A percentile compares a stretch with the other conserved stretches of the same genome.
These are phyloP conservation scores for Phoma sp. DNA, from an alignment of 2,329 filamentous ascomycete species.

Conservation along the genomic window DNA sequence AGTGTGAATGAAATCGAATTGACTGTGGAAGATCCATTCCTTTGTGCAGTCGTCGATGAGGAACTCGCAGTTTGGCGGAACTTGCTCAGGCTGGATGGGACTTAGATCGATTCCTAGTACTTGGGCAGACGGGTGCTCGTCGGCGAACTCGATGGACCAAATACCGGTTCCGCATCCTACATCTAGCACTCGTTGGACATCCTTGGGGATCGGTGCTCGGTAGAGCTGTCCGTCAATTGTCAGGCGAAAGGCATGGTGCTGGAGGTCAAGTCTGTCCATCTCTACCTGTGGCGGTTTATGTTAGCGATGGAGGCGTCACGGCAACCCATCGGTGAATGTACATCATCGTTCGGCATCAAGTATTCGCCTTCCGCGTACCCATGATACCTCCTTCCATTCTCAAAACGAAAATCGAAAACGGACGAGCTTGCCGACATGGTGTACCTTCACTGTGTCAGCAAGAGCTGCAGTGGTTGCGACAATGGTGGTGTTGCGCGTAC, in stretches of 20 bases:
- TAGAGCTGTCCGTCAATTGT: constrained; percentile 41
- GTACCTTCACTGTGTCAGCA: constrained; percentile 19
- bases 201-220: constrained; percentile 32
- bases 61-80: constrained; percentile 45
- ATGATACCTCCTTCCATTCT: constrained; percentile 43
- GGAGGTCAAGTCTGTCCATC: constrained; percentile 40
- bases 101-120: constrained; percentile 46
- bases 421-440: constrained; percentile 42
- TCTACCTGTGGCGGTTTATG: constrained; percentile 26
- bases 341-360: constrained; percentile 42
- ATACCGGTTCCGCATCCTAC: constrained; percentile 45
- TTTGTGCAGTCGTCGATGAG: constrained; percentile 49
- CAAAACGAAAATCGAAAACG: constrained; percentile 39
- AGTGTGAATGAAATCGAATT: constrained; percentile 65
- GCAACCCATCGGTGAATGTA: constrained; percentile 9
- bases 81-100: constrained; percentile 39
- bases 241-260: constrained; percentile 45
- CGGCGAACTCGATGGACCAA: constrained; percentile 42
- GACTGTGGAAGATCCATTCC: constrained; percentile 62
- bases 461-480: not conserved
- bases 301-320: constrained; percentile 1
- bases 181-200: constrained; percentile 42
- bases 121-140: constrained; percentile 41
- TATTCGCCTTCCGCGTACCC: constrained; percentile 42
- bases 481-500: constrained; percentile 11